A percentile compares a stretch with the other conserved stretches of the same genome.
These are phyloP conservation scores for Candida golubevii DNA, from an alignment of 805 yeast species.

Conservation along the genomic window DNA sequence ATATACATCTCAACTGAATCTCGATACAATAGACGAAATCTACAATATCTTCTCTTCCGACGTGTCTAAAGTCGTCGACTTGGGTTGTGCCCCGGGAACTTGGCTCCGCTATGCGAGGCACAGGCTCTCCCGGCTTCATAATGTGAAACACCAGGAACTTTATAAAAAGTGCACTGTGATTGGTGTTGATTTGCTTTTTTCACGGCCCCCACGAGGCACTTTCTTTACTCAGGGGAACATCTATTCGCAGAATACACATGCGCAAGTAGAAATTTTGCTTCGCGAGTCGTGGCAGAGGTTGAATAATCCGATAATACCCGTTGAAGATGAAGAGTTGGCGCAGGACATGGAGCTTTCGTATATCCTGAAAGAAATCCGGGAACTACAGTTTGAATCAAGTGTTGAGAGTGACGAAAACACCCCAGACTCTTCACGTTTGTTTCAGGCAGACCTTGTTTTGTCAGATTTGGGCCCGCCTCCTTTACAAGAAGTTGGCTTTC, in stretches of 20 bases:
- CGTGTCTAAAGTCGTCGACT: constrained; percentile 32
- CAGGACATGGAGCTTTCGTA: constrained; percentile 19
- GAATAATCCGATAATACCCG: background rate
- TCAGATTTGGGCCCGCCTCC: constrained; percentile 35
- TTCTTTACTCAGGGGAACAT: constrained; percentile 84
- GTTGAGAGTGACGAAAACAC: constrained; percentile 5
- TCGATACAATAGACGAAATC: constrained; percentile 26
- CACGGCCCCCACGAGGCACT: constrained; percentile 77
- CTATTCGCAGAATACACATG: constrained; percentile 37
- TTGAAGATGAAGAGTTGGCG: background rate
- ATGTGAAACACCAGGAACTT: constrained; percentile 26
- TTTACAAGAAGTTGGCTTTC: constrained; percentile 35
- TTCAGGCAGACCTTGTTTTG: constrained; percentile 33
- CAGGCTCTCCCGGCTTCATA: constrained; percentile 26
- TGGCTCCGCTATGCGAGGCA: constrained; percentile 33
- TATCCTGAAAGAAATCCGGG: constrained; percentile 25
- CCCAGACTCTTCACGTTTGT: constrained; percentile 4
- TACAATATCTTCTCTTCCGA: constrained; percentile 23
- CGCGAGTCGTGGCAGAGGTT: constrained; percentile 11
- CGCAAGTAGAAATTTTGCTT: constrained; percentile 10
- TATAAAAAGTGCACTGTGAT: constrained; percentile 30
- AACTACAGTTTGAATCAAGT: constrained; percentile 20
- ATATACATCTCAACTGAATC: constrained; percentile 22
- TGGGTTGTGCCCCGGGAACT: constrained; percentile 41
- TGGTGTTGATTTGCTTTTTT: constrained; percentile 59